phyloP scores from a whole-genome alignment of 2,329 filamentous ascomycete species.

The Neonectria sp. region DNA sequence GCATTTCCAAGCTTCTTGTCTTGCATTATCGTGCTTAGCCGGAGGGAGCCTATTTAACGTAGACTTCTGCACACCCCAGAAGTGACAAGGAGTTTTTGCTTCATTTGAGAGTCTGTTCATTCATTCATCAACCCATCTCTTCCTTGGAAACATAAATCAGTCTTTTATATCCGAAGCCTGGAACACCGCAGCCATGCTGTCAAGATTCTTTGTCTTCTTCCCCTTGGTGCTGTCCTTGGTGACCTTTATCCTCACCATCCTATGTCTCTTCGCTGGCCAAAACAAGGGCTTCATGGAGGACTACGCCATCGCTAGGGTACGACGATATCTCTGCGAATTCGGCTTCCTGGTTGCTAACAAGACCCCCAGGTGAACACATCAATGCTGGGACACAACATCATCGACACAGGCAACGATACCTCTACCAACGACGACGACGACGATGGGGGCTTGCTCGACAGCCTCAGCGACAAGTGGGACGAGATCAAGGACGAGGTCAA shows the following conservation, averaged over 20 bases:
- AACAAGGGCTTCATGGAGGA: slow-evolving; percentile 61
- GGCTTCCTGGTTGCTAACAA: slow-evolving; percentile 11
- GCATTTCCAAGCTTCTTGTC: background rate
- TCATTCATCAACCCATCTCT: background rate
- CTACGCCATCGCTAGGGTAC: slow-evolving; percentile 58
- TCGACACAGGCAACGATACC: slow-evolving; percentile 44
- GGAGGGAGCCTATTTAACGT: slow-evolving; percentile 3
- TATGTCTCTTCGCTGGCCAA: slow-evolving; percentile 59
- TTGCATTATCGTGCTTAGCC: slow-evolving; percentile 1
- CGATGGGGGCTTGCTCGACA: slow-evolving; percentile 48
- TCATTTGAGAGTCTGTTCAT: background rate
- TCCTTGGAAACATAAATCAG: background rate
- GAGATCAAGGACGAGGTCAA: slow-evolving; percentile 53
- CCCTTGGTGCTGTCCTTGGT: slow-evolving; percentile 56
- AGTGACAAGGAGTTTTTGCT: background rate
- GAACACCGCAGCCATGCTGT: slow-evolving; percentile 37
- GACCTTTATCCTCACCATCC: slow-evolving; percentile 56
- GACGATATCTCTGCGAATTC: slow-evolving; percentile 15
- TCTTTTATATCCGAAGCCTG: background rate
- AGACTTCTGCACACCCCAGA: background rate
- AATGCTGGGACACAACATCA: slow-evolving; percentile 54
- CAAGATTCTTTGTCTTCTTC: slow-evolving; percentile 52
- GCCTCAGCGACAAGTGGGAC: slow-evolving; percentile 48
- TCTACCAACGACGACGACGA: slow-evolving; percentile 43
- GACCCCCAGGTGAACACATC: slow-evolving; percentile 55